These are phyloP conservation scores for Botrytis hyacinthi DNA, from an alignment of 2,329 filamentous ascomycete genomes.

Conservation along the genomic window DNA sequence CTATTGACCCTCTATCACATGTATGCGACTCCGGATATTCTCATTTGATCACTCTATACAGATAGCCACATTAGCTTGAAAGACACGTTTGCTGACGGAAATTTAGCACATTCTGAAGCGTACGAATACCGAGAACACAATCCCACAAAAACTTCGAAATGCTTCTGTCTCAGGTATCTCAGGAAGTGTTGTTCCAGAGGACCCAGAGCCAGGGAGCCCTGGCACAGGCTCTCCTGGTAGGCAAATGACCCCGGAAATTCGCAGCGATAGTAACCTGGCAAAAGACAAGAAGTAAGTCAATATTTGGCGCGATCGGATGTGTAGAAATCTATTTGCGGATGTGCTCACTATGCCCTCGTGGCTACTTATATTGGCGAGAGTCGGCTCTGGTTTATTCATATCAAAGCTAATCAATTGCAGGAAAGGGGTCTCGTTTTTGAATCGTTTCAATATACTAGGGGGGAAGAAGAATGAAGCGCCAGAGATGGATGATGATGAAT, in stretches of 20 bases:
- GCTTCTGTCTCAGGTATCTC: slow-evolving; percentile 54
- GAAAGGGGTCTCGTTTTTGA: slow-evolving; percentile 88
- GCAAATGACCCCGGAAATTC: slow-evolving; percentile 41
- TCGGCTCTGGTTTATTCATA: neutral
- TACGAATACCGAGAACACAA: slow-evolving; percentile 61
- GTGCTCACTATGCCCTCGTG: slow-evolving; percentile 24
- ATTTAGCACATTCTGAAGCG: slow-evolving; percentile 59
- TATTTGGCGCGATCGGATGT: slow-evolving; percentile 20
- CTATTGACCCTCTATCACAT: slow-evolving; percentile 67
- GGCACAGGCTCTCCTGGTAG: slow-evolving; percentile 32
- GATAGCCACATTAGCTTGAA: neutral
- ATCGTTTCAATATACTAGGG: slow-evolving; percentile 71
- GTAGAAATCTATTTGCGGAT: neutral
- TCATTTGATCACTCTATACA: neutral
- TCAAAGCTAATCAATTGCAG: slow-evolving; percentile 44
- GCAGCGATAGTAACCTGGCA: slow-evolving; percentile 35
- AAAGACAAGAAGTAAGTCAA: slow-evolving; percentile 66
- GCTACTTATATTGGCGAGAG: neutral
- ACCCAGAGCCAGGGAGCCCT: slow-evolving; percentile 29
- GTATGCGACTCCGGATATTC: slow-evolving; percentile 45
- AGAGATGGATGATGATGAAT: slow-evolving; percentile 60
- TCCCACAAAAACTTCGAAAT: slow-evolving; percentile 51
- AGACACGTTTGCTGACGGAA: slow-evolving; percentile 27
- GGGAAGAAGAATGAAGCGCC: slow-evolving; percentile 67
- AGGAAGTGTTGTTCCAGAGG: slow-evolving; percentile 47